Percentiles rank a stretch among this genome's conserved stretches.
phyloP scores from a whole-genome alignment of 176 grass and related monocot genomes.

The Bothriochloa decipiens region DNA sequence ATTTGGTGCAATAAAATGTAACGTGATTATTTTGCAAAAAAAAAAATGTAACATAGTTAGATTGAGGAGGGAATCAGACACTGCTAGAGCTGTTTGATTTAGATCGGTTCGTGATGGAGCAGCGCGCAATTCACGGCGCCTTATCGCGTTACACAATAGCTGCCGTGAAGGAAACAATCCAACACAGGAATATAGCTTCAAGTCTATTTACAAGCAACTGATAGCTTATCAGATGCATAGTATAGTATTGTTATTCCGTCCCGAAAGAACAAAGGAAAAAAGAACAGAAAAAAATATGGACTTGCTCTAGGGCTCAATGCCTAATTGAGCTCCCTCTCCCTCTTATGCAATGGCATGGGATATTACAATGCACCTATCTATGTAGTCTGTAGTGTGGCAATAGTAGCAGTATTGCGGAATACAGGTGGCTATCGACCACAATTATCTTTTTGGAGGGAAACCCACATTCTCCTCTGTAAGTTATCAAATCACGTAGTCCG shows the following conservation, averaged over 20 bases:
- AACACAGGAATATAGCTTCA: background rate
- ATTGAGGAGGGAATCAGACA: too few species aligned
- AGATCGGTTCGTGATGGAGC: too few species aligned
- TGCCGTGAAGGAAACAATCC: background rate
- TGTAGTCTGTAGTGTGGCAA: too few species aligned
- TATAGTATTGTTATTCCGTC: conserved; percentile 24
- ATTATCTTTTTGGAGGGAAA: conserved; percentile 25
- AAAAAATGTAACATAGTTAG: too few species aligned
- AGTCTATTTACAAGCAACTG: background rate
- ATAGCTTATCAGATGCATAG: background rate
- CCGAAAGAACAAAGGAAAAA: background rate
- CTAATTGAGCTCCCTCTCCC: conserved; percentile 44
- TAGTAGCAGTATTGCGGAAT: background rate
- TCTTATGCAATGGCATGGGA: background rate
- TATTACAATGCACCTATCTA: background rate
- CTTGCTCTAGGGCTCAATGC: conserved; percentile 45
- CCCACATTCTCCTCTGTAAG: background rate
- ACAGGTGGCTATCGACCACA: background rate
- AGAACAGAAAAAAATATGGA: background rate
- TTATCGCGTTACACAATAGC: too few species aligned
- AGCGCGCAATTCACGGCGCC: too few species aligned
- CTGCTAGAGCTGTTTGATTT: too few species aligned
- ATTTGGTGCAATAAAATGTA: too few species aligned
- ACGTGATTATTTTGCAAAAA: too few species aligned
- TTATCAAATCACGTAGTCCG: conserved; percentile 39